Evolutionary conservation across 495 filamentous ascomycete genomes (phyloP).

Genomic region (Glonium stellatum): DNA sequence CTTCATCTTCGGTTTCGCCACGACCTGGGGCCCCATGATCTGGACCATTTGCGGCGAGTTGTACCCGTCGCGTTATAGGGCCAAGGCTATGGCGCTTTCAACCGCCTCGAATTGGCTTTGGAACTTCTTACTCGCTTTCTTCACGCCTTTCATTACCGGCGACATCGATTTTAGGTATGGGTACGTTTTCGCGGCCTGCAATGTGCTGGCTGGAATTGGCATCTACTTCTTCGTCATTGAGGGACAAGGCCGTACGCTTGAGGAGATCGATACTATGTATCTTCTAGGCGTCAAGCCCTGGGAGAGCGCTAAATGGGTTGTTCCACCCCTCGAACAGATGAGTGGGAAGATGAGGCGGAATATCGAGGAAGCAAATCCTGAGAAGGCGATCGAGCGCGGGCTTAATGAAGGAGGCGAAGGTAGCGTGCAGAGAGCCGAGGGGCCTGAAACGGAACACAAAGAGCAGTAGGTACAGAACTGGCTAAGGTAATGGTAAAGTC

Average conservation of each 20-base stretch:
- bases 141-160: conserved; percentile 66
- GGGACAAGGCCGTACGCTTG: conserved; percentile 58
- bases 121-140: conserved; percentile 84
- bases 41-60: conserved; percentile 78
- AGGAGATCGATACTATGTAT: conserved; percentile 87
- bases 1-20: conserved; percentile 24
- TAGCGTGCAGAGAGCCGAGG: neutral
- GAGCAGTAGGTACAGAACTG: too few species aligned
- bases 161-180: conserved; percentile 70
- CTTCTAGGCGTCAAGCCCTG: conserved; percentile 60
- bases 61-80: conserved; percentile 71
- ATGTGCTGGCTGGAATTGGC: conserved; percentile 53
- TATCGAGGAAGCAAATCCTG: conserved; percentile 8
- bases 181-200: conserved; percentile 71
- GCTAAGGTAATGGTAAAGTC: too few species aligned
- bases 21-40: conserved; percentile 69
- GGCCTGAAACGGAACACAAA: neutral
- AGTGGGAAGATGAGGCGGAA: conserved; percentile 5
- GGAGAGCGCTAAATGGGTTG: conserved; percentile 51
- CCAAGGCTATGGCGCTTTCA: conserved; percentile 65
- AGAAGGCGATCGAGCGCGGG: neutral
- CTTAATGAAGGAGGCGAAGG: neutral
- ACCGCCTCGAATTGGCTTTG: conserved; percentile 83
- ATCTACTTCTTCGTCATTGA: conserved; percentile 79
- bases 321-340: conserved; percentile 6